Base-by-base conservation (phyloP, 805 yeast species). In the Candida endomychidarum region DNA sequence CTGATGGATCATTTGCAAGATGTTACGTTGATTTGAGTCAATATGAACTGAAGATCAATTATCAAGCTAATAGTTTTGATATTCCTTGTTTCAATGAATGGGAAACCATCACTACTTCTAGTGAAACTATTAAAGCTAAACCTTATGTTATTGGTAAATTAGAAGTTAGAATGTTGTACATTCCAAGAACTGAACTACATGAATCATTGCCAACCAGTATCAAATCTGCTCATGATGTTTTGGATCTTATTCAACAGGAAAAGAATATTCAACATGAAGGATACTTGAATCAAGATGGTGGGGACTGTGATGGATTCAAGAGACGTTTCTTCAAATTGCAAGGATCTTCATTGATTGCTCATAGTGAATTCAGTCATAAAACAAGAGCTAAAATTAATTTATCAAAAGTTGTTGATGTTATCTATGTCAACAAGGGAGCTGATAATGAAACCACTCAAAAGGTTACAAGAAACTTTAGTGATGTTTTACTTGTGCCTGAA, bases 1-100 rank as follows among this genome's bases (percentile, higher is more conserved):
- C 72, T 23, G 95, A 88, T 58, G 98, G 98, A 2, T 86, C 96
- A 25, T 89, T 86, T 70, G 96, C 88, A 7, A 74, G 91, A 52
- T 77, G 85, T 39, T 80, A 83, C 50, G 68, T 90, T 39, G 75
- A 75, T 33, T 82, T 84, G 51, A 72, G 74, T 17, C 77, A 76
- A 41, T 75, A 75, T 50, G 81, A 81, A 51, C 60, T 70, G 15
- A 72, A 71, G 21, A 67, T 85, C 33, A 75, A 73, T 12, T 83
- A 86, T 12, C 58, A 63, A 34, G 67, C 79, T 0, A 64, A 67
- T 41, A 69, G 67, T 34, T 78, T 78, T 55, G 68, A 72, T 31
- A 54, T 87, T 31, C 77, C 83, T 8, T 75, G 89, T 49, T 79
- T 77, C 58, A 89, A 88, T 54, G 96, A 88, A 57, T 91, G 97